Base-by-base conservation (phyloP, 805 yeast species). In the Saitoella complicata region DNA sequence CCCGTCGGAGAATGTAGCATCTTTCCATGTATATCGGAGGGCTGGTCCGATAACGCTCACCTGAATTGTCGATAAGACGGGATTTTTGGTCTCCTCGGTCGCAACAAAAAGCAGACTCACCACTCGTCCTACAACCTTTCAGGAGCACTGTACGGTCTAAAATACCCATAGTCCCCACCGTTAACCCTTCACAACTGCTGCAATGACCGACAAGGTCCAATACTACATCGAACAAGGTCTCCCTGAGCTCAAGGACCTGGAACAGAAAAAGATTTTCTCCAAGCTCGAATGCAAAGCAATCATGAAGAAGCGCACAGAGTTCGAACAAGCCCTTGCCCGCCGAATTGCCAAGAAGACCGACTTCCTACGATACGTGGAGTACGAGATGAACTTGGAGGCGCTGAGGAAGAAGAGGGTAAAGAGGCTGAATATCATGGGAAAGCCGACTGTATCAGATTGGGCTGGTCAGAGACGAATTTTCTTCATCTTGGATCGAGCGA, bases 231-330 rank as follows among this genome's bases (percentile, higher is more conserved):
- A 76, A 55, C 76, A 73, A 66, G 73, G 86, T 5, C 86, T 87
- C 56, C 94, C 95, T 0, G 99, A 91, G 62, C 70, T 91, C 45
- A 88, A 87, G 55, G 98, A 88, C 55, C 71, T 91, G 33, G 76
- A 79, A 47, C 73, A 73, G 46, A 80, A 83, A 55, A 86, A 86
- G 3, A 68, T 91, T 5, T 91, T 91, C 60, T 79, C 76, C 38
- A 81, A 81, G 53, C 45, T 41, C 31, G 98, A 91, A 62, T 76
- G 86, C 51, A 76, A 79, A 37, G 70, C 72, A 67, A 80, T 91
- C 44, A 84, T 88, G 85, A 78, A 91, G 64, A 75, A 86, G 58
- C 73, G 98, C 65, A 88, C 96, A 0, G 96, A 87, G 62, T 91
- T 86, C 55, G 99, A 91, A 63, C 95, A 91, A 60, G 66, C 94